Evolutionary conservation across 2,329 filamentous ascomycete genomes (phyloP), one percentile per base, ranked within the genome.

Genomic region (Aspergillus chevalieri): DNA sequence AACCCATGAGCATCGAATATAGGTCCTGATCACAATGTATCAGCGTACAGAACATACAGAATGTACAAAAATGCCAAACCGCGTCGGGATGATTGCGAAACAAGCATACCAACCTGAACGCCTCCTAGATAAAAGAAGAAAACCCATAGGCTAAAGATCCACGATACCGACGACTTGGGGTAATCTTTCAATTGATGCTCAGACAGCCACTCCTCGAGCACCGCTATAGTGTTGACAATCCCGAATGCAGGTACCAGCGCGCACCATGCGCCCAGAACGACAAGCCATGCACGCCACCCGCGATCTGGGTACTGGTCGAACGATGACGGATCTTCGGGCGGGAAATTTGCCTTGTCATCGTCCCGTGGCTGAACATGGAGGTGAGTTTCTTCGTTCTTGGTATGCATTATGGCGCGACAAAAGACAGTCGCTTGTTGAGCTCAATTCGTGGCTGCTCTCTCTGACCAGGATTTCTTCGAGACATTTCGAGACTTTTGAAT

Each of bases 211-310:
- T 62, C 61, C 30, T 68, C 61, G 1, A 71, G 52, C 12, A 66
- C 57, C 4, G 64, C 65, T 7, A 62, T 53, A 15, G 60, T 63
- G 43, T 67, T 70, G 43, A 66, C 53, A 26, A 69, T 43, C 2
- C 68, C 70, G 52, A 72, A 67, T 14, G 62, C 60, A 10, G 63
- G 61, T 15, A 67, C 52, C 49, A 70, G 60, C 17, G 59, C 61
- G 54, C 62, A 69, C 55, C 61, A 69, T 3, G 66, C 62, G 1
- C 69, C 70, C 1, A 68, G 48, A 2, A 71, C 69, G 1, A 69
- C 66, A 1, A 61, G 50, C 71, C 71, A 74, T 4, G 71, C 70
- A 15, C 54, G 52, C 17, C 57, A 50, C 7, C 70, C 69, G 17
- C 69, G 69, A 19, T 73, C 70, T 3, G 70, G 70, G 48, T 41